A percentile compares a stretch with the other conserved stretches of the same genome.
Conservation (phyloP, 352 stramenopile species). For the Globisporangium nagaii region DNA sequence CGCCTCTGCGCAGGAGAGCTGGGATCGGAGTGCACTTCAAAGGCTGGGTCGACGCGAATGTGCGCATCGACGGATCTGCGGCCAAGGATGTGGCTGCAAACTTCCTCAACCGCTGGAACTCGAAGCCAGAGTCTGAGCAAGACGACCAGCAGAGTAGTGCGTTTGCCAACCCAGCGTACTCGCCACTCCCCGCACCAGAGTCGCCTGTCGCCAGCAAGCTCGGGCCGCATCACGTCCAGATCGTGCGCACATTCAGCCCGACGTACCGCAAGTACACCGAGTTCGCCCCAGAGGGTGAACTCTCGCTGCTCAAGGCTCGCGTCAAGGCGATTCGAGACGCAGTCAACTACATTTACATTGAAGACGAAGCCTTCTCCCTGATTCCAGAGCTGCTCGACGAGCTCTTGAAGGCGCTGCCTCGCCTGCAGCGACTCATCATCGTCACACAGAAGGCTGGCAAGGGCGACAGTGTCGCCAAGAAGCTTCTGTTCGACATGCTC, state of each 20-base stretch:
- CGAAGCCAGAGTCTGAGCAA: too few relatives aligned
- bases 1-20: not conserved
- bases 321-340: not conserved
- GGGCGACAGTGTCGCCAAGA: not conserved
- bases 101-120: not conserved
- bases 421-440: not conserved
- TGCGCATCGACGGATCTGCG: not conserved
- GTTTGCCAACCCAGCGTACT: too few relatives aligned
- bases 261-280: not conserved
- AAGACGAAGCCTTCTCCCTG: not conserved
- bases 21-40: not conserved
- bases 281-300: not conserved
- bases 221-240: not conserved
- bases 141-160: too few relatives aligned
- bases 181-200: not conserved
- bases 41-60: not conserved
- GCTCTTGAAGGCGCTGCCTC: not conserved
- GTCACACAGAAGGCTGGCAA: not conserved
- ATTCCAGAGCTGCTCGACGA: not conserved
- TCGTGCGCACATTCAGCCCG: not conserved
- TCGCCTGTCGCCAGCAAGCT: not conserved
- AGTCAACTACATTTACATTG: not conserved
- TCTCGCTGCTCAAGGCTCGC: not conserved
- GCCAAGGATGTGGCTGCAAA: not conserved
- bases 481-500: not conserved